Base-by-base conservation (phyloP, 2,329 filamentous ascomycete species). In the Colletotrichum sansevieriae region DNA sequence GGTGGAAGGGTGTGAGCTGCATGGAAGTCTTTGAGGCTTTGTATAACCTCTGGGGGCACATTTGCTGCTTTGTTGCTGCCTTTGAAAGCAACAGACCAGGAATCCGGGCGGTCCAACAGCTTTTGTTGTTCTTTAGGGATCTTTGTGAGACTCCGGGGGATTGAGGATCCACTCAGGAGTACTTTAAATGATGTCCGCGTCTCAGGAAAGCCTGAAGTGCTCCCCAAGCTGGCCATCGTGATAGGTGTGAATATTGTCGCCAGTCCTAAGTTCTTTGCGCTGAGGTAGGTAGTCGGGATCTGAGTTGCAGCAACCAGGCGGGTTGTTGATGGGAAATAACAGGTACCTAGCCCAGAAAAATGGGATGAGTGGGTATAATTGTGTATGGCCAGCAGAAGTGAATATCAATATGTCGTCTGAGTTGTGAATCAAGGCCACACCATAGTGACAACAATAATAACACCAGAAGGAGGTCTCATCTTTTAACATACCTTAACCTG, bases 111-210 rank as follows among this genome's bases (percentile, higher is more conserved):
- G 2, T 79, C 76, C 1, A 85, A 73, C 2, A 84, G 72, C 4
- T 62, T 60, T 29, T 75, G 75, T 70, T 85, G 84, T 46, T 82
- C 78, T 15, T 74, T 76, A 0, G 82, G 79, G 7, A 84, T 76
- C 25, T 63, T 76, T 18, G 76, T 67, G 20, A 77, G 70, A 12
- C 70, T 76, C 7, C 74, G 75, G 11, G 74, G 76, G 0, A 78
- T 71, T 20, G 18, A 57, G 5, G 47, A 22, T 20, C 35, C 37
- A 18, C 41, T 52, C 10, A 54, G 37, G 46, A 63, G 57, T 25
- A 20, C 46, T 12, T 51, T 20, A 18, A 65, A 52, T 35, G 47
- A 46, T 7, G 15, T 10, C 0, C 29, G 55, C 12, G 12, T 29
- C 7, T 11, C 7, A 18, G 71, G 71, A 22, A 67, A 70, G 65